Conservation (phyloP, 1,139 yeast species). For the Zhuliangozyma blackwelliae region DNA sequence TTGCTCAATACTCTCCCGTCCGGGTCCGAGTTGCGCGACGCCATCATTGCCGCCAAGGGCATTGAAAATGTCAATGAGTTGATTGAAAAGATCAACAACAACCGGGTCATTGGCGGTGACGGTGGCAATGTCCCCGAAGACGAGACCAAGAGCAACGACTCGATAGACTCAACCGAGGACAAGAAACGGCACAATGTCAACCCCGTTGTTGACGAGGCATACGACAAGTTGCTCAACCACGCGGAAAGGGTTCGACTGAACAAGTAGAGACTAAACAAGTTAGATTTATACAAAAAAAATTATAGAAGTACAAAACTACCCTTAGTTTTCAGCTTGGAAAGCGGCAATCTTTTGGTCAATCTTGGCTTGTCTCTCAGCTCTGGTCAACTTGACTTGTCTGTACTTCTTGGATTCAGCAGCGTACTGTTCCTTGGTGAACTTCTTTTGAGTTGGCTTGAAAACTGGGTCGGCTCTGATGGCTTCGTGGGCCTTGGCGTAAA, state of each 20-base stretch:
- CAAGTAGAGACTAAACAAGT: constrained; percentile 5
- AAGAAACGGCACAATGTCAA: constrained; percentile 15
- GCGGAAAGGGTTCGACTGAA: constrained; percentile 55
- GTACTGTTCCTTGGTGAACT: constrained; percentile 96
- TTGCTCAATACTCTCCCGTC: constrained; percentile 53
- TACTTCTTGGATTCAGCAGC: constrained; percentile 94
- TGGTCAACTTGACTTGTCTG: constrained; percentile 85
- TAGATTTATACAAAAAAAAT: background rate
- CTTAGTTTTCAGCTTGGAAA: constrained; percentile 56
- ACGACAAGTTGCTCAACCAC: constrained; percentile 65
- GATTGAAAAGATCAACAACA: constrained; percentile 58
- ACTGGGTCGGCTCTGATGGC: constrained; percentile 95
- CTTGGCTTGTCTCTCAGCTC: constrained; percentile 85
- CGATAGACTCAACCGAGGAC: background rate
- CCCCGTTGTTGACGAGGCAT: constrained; percentile 58
- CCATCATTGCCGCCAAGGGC: constrained; percentile 75
- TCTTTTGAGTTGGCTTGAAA: constrained; percentile 87
- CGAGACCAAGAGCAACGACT: constrained; percentile 5
- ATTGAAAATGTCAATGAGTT: constrained; percentile 67
- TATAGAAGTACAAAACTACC: constrained; percentile 4
- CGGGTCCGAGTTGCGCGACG: constrained; percentile 72
- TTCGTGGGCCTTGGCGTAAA: constrained; percentile 92
- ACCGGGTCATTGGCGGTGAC: constrained; percentile 49
- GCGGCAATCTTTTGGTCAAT: constrained; percentile 91
- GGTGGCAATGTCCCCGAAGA: constrained; percentile 13